Conservation (phyloP, 139 green algal genomes). For the Volvox reticuliferus region DNA sequence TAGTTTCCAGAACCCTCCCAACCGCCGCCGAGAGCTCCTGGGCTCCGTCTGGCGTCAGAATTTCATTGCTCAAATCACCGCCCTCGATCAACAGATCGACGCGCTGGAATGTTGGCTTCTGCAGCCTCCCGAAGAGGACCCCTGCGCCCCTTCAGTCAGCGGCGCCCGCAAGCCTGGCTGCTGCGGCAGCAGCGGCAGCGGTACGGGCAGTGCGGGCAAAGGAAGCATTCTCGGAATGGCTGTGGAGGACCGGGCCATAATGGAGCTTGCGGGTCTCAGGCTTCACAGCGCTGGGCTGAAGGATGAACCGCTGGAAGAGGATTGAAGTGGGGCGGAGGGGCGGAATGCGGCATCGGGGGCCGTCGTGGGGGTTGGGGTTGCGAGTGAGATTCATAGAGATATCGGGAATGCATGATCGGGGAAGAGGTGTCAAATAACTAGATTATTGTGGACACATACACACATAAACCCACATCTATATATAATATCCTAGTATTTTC, state of each 20-base stretch:
- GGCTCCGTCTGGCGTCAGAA: too few relatives aligned
- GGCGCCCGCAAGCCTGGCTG: not conserved
- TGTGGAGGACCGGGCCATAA: conserved; percentile 55
- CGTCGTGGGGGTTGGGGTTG: not conserved
- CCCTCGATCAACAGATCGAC: conserved; percentile 41
- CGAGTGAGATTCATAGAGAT: not conserved
- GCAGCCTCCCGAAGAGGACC: conserved; percentile 51
- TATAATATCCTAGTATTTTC: too few relatives aligned
- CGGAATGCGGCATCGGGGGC: not conserved
- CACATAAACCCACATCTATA: too few relatives aligned
- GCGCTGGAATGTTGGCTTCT: conserved; percentile 68
- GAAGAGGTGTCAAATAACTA: too few relatives aligned
- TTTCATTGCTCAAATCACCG: not conserved
- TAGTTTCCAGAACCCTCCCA: too few relatives aligned
- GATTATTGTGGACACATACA: too few relatives aligned
- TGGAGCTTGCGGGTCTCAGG: conserved; percentile 56
- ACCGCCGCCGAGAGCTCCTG: not conserved
- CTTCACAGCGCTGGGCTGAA: conserved; percentile 40
- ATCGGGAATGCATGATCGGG: too few relatives aligned
- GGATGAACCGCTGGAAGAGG: conserved; percentile 37
- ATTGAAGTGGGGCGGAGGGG: not conserved
- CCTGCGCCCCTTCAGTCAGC: not conserved
- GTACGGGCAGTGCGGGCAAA: not conserved
- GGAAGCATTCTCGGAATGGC: conserved; percentile 31
- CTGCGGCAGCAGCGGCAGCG: not conserved